Evolutionary conservation across 192 early-diverging fungal genomes (phyloP).

Genomic region (Coemansia sp.): DNA sequence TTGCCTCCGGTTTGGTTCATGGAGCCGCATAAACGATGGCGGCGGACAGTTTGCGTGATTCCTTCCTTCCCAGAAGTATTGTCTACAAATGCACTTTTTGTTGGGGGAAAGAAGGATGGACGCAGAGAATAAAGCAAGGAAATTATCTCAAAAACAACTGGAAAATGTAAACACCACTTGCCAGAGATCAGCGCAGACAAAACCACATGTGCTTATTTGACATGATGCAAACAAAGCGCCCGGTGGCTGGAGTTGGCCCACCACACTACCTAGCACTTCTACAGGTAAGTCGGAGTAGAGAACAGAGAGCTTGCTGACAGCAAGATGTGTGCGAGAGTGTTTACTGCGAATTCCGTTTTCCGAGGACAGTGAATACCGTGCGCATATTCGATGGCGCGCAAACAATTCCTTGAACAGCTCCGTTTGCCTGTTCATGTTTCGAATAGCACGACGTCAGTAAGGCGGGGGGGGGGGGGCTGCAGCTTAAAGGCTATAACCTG

Average conservation of each 20-base stretch:
- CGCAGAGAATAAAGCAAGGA: neutral
- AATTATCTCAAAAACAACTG: neutral
- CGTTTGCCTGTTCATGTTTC: no score
- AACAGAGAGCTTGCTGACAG: no score
- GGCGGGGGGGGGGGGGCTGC: neutral
- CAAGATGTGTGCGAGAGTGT: neutral
- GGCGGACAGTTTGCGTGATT: slow-evolving; percentile 7
- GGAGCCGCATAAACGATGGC: slow-evolving; percentile 7
- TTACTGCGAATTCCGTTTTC: neutral
- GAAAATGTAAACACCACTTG: no score
- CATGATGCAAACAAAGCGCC: no score
- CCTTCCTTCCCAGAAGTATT: neutral
- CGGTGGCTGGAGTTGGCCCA: no score
- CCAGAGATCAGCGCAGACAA: neutral
- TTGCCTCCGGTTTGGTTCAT: neutral
- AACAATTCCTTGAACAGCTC: no score
- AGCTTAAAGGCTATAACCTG: slow-evolving; percentile 1
- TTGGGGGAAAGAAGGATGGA: neutral
- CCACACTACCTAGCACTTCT: no score
- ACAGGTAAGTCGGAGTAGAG: no score
- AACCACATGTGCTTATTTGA: no score
- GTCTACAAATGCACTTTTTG: neutral
- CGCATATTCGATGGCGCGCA: neutral
- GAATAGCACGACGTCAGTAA: no score
- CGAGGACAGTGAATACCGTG: neutral